A percentile compares a stretch with the other conserved stretches of the same genome.
These are phyloP conservation scores for Heimioporus punctisporus DNA, from an alignment of 1,284 basidiomycete genomes.

Conservation along the genomic window DNA sequence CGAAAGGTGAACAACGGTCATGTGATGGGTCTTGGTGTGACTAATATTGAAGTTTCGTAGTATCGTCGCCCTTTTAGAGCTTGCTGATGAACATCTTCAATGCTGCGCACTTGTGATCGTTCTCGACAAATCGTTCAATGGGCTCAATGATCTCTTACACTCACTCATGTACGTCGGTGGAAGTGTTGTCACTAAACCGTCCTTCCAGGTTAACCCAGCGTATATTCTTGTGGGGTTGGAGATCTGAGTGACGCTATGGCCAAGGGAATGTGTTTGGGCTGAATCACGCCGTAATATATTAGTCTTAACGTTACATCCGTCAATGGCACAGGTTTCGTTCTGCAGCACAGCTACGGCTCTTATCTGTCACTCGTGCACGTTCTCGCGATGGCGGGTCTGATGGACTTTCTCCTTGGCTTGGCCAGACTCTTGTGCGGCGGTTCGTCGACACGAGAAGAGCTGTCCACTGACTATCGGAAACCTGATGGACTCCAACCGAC, in stretches of 20 bases:
- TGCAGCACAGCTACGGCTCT: neutral
- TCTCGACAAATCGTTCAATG: conserved; percentile 60
- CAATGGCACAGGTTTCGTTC: conserved; percentile 3
- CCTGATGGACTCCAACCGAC: conserved; percentile 11
- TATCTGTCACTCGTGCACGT: neutral
- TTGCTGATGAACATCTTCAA: conserved; percentile 77
- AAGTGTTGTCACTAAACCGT: conserved; percentile 73
- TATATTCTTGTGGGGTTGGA: conserved; percentile 81
- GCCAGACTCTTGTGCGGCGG: conserved; percentile 26
- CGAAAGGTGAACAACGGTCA: conserved; percentile 64
- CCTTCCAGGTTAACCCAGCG: conserved; percentile 68
- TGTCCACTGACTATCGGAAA: conserved; percentile 7
- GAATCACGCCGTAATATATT: conserved; percentile 7
- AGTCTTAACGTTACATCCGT: conserved; percentile 8
- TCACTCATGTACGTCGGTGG: conserved; percentile 86
- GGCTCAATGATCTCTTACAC: conserved; percentile 66
- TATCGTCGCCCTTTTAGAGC: conserved; percentile 80
- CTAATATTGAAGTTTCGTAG: conserved; percentile 38
- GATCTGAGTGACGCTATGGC: conserved; percentile 44
- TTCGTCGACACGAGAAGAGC: conserved; percentile 15
- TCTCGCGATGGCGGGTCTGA: conserved; percentile 20
- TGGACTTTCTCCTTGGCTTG: conserved; percentile 29
- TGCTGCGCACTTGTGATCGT: conserved; percentile 80
- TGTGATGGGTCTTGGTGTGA: neutral
- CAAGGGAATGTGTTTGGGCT: conserved; percentile 33